Conservation (phyloP, 2,329 filamentous ascomycete genomes). For the Paracorniculantispora psalliotae region DNA sequence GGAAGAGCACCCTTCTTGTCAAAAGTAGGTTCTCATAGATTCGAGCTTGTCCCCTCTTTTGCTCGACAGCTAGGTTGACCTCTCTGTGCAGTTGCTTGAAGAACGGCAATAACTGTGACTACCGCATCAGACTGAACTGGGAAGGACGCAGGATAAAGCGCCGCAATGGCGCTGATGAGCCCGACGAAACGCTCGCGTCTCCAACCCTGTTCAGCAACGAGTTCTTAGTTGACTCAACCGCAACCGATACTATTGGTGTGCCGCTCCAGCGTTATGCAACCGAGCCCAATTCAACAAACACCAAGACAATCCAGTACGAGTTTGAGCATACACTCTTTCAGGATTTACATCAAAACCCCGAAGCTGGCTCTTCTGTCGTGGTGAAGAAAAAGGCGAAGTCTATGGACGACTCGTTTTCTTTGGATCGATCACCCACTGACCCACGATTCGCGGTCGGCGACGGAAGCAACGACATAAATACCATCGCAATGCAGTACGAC, state of each 20-base stretch:
- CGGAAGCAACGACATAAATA: neutral
- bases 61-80: neutral
- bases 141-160: slow-evolving; percentile 50
- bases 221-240: neutral
- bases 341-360: neutral
- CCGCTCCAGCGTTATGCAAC: slow-evolving; percentile 8
- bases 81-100: slow-evolving; percentile 51
- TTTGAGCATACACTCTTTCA: slow-evolving; percentile 14
- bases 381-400: slow-evolving; percentile 13
- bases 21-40: slow-evolving; percentile 45
- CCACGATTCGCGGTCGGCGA: neutral
- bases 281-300: slow-evolving; percentile 3
- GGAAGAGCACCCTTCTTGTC: slow-evolving; percentile 68
- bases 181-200: neutral
- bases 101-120: slow-evolving; percentile 70
- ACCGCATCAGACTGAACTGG: slow-evolving; percentile 78
- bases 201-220: slow-evolving; percentile 1
- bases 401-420: slow-evolving; percentile 9
- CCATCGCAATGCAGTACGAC: neutral
- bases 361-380: neutral
- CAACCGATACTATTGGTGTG: slow-evolving; percentile 4
- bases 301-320: slow-evolving; percentile 2
- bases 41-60: neutral
- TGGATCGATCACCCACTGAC: neutral
- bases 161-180: neutral